Evolutionary conservation across 345 rosid genomes (phyloP).

Genomic region (Brassica rapa): DNA sequence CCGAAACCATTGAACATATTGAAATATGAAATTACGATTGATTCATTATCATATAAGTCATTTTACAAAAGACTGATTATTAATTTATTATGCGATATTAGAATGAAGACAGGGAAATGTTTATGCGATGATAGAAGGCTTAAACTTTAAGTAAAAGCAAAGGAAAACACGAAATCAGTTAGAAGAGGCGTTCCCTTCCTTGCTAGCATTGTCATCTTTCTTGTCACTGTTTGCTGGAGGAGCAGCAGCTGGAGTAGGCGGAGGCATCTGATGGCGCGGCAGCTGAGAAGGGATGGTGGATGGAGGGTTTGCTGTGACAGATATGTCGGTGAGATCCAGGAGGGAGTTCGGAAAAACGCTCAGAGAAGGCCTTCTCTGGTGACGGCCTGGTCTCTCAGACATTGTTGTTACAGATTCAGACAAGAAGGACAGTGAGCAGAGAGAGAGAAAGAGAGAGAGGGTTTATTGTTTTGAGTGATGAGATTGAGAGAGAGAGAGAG

Average conservation of each 20-base stretch:
- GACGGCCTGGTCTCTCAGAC: constrained; percentile 44
- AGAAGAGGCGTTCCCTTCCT: constrained; percentile 32
- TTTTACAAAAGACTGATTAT: constrained; percentile 9
- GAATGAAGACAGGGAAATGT: background rate
- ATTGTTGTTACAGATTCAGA: constrained; percentile 36
- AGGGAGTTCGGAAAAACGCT: constrained; percentile 23
- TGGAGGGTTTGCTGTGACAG: constrained; percentile 10
- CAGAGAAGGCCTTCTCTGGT: constrained; percentile 42
- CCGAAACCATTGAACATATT: background rate
- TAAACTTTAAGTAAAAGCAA: background rate
- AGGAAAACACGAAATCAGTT: constrained; percentile 16
- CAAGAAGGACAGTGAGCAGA: constrained; percentile 7
- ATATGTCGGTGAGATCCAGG: constrained; percentile 34
- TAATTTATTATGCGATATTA: background rate
- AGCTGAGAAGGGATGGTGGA: constrained; percentile 25
- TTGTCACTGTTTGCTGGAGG: constrained; percentile 27
- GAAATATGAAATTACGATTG: constrained; percentile 16
- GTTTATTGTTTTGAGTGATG: constrained; percentile 15
- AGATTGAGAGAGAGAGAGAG: constrained; percentile 16
- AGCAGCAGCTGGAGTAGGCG: constrained; percentile 30
- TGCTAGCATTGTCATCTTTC: constrained; percentile 19
- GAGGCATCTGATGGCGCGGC: constrained; percentile 42
- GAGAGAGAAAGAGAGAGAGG: background rate
- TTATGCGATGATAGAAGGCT: constrained; percentile 3
- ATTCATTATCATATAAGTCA: constrained; percentile 16